phyloP scores from a whole-genome alignment of 352 stramenopile species.

The Albugo candida region DNA sequence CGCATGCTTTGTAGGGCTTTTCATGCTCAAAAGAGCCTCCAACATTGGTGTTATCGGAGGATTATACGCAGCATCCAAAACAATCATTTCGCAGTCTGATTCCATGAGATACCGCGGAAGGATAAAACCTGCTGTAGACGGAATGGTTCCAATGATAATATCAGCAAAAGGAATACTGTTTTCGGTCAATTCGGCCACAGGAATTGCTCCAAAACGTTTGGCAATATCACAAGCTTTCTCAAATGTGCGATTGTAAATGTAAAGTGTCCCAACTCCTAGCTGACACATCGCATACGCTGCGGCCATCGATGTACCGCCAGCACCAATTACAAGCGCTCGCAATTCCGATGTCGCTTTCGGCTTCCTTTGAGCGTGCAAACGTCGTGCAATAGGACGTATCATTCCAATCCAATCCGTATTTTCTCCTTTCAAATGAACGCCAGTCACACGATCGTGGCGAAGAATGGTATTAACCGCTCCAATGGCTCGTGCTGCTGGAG shows the following conservation, averaged over 20 bases:
- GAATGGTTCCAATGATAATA: constrained; percentile 92
- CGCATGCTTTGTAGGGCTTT: constrained; percentile 27
- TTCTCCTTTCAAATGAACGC: constrained; percentile 68
- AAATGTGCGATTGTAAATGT: constrained; percentile 93
- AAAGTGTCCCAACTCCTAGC: constrained; percentile 57
- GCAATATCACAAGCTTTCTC: constrained; percentile 82
- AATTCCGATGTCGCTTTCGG: neutral
- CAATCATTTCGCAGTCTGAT: constrained; percentile 31
- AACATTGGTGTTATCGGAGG: constrained; percentile 88
- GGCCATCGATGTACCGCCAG: constrained; percentile 87
- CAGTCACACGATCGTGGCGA: constrained; percentile 23
- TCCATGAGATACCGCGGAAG: constrained; percentile 52
- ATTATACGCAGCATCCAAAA: constrained; percentile 98
- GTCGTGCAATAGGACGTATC: constrained; percentile 75
- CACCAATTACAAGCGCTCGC: constrained; percentile 72
- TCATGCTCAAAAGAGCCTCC: constrained; percentile 1
- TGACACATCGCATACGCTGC: constrained; percentile 86
- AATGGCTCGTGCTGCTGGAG: constrained; percentile 85
- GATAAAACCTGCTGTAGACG: constrained; percentile 68
- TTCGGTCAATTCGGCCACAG: constrained; percentile 30
- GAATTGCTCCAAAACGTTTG: constrained; percentile 60
- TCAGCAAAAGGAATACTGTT: constrained; percentile 37
- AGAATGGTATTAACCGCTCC: constrained; percentile 98
- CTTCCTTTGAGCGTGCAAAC: constrained; percentile 8
- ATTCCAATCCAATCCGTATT: constrained; percentile 99